Percentiles rank a stretch among this genome's conserved stretches.
These are phyloP conservation scores for Candida patagonica DNA, from an alignment of 805 yeast genomes.

Conservation along the genomic window DNA sequence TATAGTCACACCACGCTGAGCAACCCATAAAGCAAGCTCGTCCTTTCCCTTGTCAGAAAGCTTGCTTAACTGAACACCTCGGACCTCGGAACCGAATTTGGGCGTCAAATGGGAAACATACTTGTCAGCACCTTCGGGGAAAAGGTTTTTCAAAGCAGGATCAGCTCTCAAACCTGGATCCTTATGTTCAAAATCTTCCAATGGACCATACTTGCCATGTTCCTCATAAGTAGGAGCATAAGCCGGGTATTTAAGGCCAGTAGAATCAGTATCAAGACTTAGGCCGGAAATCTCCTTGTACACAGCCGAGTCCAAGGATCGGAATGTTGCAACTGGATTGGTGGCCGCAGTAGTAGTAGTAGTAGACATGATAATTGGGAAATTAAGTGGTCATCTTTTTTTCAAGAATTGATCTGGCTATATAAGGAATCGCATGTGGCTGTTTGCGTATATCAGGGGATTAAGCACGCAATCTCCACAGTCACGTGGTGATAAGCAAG, in stretches of 20 bases:
- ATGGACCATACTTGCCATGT: constrained; percentile 41
- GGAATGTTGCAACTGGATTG: background rate
- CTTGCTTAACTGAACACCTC: constrained; percentile 38
- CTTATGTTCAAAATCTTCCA: constrained; percentile 44
- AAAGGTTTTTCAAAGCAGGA: constrained; percentile 42
- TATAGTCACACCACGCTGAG: constrained; percentile 43
- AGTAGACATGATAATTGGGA: too few species aligned
- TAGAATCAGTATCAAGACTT: background rate
- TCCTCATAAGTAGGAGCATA: constrained; percentile 66
- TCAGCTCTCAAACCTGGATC: constrained; percentile 69
- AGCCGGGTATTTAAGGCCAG: constrained; percentile 36
- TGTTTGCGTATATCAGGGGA: too few species aligned
- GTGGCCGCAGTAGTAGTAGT: background rate
- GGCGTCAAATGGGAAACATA: constrained; percentile 41
- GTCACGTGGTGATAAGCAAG: too few species aligned
- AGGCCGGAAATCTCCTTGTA: constrained; percentile 2
- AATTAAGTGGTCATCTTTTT: too few species aligned
- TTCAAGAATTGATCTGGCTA: too few species aligned
- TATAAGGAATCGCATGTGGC: too few species aligned
- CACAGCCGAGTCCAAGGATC: background rate
- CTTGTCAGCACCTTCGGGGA: constrained; percentile 27
- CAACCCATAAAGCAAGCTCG: constrained; percentile 39
- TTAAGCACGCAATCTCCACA: too few species aligned
- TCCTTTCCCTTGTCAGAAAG: constrained; percentile 36
- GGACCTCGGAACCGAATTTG: constrained; percentile 45